Evolutionary conservation across 805 yeast species (phyloP).

Genomic region (Candida arabinofermentans): DNA sequence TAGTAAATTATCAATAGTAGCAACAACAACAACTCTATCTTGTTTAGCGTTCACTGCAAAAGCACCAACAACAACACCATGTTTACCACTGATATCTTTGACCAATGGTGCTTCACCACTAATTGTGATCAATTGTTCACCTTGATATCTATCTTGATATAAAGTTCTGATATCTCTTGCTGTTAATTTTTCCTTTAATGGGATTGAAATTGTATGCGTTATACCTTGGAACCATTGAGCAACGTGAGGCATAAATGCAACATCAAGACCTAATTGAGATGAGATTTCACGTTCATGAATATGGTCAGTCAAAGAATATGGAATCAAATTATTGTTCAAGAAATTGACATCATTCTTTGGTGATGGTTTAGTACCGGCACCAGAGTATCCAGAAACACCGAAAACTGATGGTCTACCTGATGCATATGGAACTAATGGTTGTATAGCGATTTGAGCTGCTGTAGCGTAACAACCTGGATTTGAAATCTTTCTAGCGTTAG

Average conservation of each 20-base stretch:
- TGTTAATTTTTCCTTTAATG: constrained; percentile 67
- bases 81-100: constrained; percentile 86
- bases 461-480: constrained; percentile 99
- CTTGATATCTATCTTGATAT: constrained; percentile 83
- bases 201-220: constrained; percentile 85
- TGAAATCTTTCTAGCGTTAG: constrained; percentile 74
- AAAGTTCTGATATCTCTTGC: constrained; percentile 80
- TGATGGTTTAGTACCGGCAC: constrained; percentile 98
- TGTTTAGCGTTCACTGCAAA: constrained; percentile 87
- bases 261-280: constrained; percentile 65
- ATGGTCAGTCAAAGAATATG: constrained; percentile 94
- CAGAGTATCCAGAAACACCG: constrained; percentile 98
- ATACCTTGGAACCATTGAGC: constrained; percentile 99
- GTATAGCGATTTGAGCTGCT: constrained; percentile 89
- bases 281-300: constrained; percentile 95
- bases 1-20: constrained; percentile 90
- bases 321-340: constrained; percentile 80
- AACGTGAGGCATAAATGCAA: constrained; percentile 95
- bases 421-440: constrained; percentile 72
- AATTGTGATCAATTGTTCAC: constrained; percentile 79
- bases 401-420: constrained; percentile 78
- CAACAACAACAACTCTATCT: constrained; percentile 89
- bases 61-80: constrained; percentile 93
- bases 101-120: constrained; percentile 93
- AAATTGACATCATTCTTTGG: constrained; percentile 84